Base-by-base conservation (phyloP, 164 flowering plant species). In the Akebia trifoliata region DNA sequence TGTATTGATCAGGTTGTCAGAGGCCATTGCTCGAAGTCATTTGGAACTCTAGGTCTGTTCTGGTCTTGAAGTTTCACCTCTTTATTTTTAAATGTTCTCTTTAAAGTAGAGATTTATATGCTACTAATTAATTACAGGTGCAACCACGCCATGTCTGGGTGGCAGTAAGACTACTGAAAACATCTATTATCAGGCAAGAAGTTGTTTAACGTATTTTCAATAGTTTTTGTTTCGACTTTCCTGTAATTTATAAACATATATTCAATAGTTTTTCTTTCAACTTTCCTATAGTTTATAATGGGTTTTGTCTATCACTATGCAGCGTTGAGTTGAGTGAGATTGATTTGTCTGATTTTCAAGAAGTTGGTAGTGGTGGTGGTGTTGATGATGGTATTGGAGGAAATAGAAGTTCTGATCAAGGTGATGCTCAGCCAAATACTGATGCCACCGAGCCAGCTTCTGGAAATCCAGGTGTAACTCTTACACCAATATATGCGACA, bases 291-390 rank as follows among this genome's bases (percentile, higher is more conserved):
- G 45, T 48, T 49, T 50, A 25, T 46, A 26, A 11, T 34, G 12
- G 14, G 22, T 8, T 10, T 55, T 59, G 26, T 49, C 35, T 59
- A 54, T 61, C 49, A 11, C 35, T 25, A 20, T 74, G 63, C 80
- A 93, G 97, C 77, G 98, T 93, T 70, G 97, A 90, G 71, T 90
- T 97, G 2, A 75, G 79, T 60, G 94, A 87, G 77, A 83, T 93
- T 55, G 99, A 93, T 75, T 77, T 93, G 17, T 90, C 99, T 58
- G 96, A 90, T 70, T 90, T 90, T 71, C 90, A 89, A 71, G 88
- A 76, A 42, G 67, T n/a, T n/a, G n/a, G n/a, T n/a, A n/a, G 46
- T 50, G 45, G 34, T 43, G 73, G 39, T 63, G 52, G 24, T 55
- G 59, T 15, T 30, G 70, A 40, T 34, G 74, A 57, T 45, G 74